Conservation (phyloP, 148 eudicot genomes). For the Hydrangea macrophylla region DNA sequence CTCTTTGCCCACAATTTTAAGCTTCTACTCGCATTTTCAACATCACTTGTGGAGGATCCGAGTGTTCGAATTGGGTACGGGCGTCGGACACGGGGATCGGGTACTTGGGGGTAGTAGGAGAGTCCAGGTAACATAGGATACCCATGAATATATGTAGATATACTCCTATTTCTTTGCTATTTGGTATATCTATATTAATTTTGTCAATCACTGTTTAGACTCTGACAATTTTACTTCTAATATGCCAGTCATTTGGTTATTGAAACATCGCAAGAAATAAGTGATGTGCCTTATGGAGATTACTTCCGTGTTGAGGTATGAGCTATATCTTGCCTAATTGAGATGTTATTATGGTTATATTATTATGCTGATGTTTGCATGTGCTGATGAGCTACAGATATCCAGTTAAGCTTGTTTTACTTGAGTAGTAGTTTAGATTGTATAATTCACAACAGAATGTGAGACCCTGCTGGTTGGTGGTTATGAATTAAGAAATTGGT, state of each 20-base stretch:
- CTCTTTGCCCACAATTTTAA: too few relatives aligned
- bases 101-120: too few relatives aligned
- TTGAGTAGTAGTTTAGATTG: neutral
- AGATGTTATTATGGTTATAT: neutral
- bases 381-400: neutral
- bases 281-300: slow-evolving; percentile 92
- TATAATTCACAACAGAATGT: too few relatives aligned
- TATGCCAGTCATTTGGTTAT: slow-evolving; percentile 76
- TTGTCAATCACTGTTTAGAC: slow-evolving; percentile 7
- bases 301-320: slow-evolving; percentile 92
- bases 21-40: too few relatives aligned
- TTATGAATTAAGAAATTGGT: too few relatives aligned
- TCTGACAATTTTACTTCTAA: slow-evolving; percentile 10
- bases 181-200: neutral
- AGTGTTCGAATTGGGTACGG: too few relatives aligned
- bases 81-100: too few relatives aligned
- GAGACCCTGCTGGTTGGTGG: too few relatives aligned
- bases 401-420: neutral
- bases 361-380: neutral
- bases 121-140: too few relatives aligned
- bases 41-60: too few relatives aligned
- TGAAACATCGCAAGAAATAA: slow-evolving; percentile 78
- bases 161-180: neutral
- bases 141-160: neutral
- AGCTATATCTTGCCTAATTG: neutral